Base-by-base conservation (phyloP, 805 yeast species). In the Zygoascus flipseniorum region DNA sequence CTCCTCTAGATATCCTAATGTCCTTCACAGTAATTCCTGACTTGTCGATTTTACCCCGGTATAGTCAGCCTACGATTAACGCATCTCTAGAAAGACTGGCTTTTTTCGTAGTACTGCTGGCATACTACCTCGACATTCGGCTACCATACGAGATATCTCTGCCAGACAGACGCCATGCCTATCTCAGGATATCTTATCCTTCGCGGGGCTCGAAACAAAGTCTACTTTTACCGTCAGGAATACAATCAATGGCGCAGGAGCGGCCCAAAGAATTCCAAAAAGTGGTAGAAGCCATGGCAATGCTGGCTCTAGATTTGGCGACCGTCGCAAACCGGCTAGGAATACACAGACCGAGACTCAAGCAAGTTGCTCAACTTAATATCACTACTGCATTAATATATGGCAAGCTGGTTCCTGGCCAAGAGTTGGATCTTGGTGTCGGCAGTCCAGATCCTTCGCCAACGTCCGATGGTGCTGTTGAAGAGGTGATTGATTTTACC, bases 51-150 rank as follows among this genome's bases (percentile, higher is more conserved):
- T 55, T 68, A 16, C 63, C 62, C 9, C 62, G 60, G 47, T 67
- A 67, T 58, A 55, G 65, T 13, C 54, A 58, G n/a, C 56, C 62
- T 9, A 56, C 61, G 8, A 54, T 68, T 31, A 68, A 67, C 53
- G 55, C 62, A 45, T 65, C 69, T 10, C 42, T 69, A 31, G 72
- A 69, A 52, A 57, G 72, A 19, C 60, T 68, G 19, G 60, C 66
- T n/a, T 60, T 53, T 41, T 67, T 68, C 48, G 47, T 56, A 2
- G 55, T 58, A 31, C 64, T 67, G 31, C 56, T 64, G 13, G 66
- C 70, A 1, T 60, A 62, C 55, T 69, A 69, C 47, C 56, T 65
- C 9, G 66, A 66, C 20, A 50, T 66, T 4, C 60, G 60, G 39
- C 59, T 68, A 39, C 72, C 72, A 2, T 66, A 58, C 44, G 59